Evolutionary conservation across 1,284 basidiomycete genomes (phyloP).

Genomic region (Cutaneotrichosporon sp.): DNA sequence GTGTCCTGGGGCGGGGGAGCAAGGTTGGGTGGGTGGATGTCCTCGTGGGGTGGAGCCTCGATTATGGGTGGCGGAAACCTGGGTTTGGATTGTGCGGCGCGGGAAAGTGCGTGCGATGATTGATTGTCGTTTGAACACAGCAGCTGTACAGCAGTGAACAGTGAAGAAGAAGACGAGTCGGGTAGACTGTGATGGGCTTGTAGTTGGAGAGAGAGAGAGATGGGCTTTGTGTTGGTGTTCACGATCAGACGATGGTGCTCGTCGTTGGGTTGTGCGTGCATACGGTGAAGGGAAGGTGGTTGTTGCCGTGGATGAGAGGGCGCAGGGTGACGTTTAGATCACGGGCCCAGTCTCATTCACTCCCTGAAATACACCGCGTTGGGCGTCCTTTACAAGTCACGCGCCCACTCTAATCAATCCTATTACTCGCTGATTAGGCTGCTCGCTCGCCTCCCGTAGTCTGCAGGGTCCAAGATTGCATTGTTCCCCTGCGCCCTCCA

Average conservation of each 20-base stretch:
- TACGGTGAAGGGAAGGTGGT: too few species aligned
- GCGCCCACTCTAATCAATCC: neutral
- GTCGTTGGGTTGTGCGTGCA: too few species aligned
- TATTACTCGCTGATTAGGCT: neutral
- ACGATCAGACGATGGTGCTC: too few species aligned
- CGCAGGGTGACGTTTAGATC: neutral
- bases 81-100: neutral
- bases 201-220: too few species aligned
- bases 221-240: too few species aligned
- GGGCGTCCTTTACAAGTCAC: neutral
- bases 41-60: neutral
- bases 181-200: too few species aligned
- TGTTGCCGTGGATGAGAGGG: neutral
- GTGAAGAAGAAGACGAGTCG: too few species aligned
- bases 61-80: constrained; percentile 1
- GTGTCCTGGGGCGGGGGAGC: neutral
- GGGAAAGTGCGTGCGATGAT: neutral
- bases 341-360: neutral
- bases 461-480: neutral
- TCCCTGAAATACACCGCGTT: neutral
- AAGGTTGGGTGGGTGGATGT: neutral
- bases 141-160: too few species aligned
- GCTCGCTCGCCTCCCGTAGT: neutral
- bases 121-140: neutral
- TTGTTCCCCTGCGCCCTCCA: too few species aligned